Base-by-base conservation (phyloP, 257 asterid genomes). In the Fraxinus quadrangulata region DNA sequence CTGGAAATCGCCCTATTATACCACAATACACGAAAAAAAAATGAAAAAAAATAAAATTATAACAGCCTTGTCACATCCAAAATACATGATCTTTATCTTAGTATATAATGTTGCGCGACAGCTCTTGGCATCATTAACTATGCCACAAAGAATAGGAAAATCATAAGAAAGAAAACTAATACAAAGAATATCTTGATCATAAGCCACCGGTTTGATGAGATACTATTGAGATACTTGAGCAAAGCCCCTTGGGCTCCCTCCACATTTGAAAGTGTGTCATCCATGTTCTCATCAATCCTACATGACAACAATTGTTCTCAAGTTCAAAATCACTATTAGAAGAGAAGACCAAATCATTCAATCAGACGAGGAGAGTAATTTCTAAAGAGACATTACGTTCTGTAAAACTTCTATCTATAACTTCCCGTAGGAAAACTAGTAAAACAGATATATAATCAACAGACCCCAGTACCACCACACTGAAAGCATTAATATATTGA, bases 181-280 rank as follows among this genome's bases (percentile, higher is more conserved):
- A 91, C 97, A 85, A 90, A 92, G 85, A 90, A 94, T 85, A 94
- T 91, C 88, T 94, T 94, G 85, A 94, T 92, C 98, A 94, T 94
- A 84, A 94, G 86, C 98, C 98, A 94, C 80, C 98, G 81, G 83
- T 94, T 94, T 3, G 97, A 92, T n/a, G 98, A 94, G 88, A 94
- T 92, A 88, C 96, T 91, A 73, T 92, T 94, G 81, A 94, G 91
- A 81, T 94, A 94, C 93, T 88, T 91, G 85, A 90, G 94, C 81
- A 94, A 77, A 73, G 96, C 95, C 39, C 94, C 96, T 76, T 92
- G 98, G 30, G 98, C 98, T 68, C 97, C 97, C 75, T 94, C 97
- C 74, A 94, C 97, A 75, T 92, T 92, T 37, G 87, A 59, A 72
- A 94, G 88, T 1, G 98, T 88, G 82, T 94, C 97, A 0, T 90